Evolutionary conservation across 805 yeast species (phyloP), one percentile per base, ranked within the genome.

Genomic region (Wickerhamiella azymoides): DNA sequence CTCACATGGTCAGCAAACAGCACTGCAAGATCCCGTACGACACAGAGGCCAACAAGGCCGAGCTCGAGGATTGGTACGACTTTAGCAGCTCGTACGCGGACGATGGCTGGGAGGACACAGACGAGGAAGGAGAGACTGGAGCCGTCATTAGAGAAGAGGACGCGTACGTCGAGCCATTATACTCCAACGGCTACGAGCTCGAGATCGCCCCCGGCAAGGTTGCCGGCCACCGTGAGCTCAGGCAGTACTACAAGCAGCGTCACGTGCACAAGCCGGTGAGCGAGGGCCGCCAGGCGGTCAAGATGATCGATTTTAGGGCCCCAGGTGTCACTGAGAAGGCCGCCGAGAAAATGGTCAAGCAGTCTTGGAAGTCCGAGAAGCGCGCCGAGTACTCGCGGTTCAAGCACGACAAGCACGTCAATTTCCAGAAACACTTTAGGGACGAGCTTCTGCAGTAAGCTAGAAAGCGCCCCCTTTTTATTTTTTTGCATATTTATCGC

Each of bases 21-120:
- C 99, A 92, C 62, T 81, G 89, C 66, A 74, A 77, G 57, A 72
- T 92, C 49, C 96, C 97, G 0, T 92, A 82, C 62, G 97, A 92
- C 56, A 63, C 76, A 0, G 80, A 76, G 45, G 80, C 79, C 47
- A 94, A 92, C 57, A 77, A 78, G 57, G 71, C 77, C 40, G 81
- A 79, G 57, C 70, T 89, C 38, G 73, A 86, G 0, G 80, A 77
- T 36, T 92, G 80, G 58, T 92, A 92, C 59, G 96, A 89, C 59
- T 88, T 84, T 64, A 68, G 79, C 2, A 71, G 84, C 0, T 69
- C 86, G 1, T 78, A 77, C 55, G 61, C 52, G 5, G 65, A 56
- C 11, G 63, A 46, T 16, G 64, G 59, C 18, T 60, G 68, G 47
- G 72, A 62, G 10, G 70, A 58, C n/a, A 64, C 57, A 3, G 65